These are phyloP conservation scores for Aspergillus asperescens DNA, from an alignment of 495 filamentous ascomycete genomes.

Conservation along the genomic window DNA sequence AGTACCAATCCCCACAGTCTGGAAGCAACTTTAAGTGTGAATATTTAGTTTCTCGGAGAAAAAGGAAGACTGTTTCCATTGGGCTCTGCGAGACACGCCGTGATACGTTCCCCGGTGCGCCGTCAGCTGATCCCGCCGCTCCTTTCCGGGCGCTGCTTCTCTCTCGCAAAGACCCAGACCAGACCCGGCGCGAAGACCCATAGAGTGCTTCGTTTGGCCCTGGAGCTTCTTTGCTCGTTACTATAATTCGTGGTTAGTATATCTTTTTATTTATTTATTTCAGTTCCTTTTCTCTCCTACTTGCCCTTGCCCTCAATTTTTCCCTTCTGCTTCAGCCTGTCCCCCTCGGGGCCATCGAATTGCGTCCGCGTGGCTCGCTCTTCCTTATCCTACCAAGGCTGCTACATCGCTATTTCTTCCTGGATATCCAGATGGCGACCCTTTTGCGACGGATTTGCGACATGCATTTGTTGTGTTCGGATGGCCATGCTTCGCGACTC, in stretches of 20 bases:
- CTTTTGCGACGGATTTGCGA: neutral
- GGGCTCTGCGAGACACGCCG: conserved; percentile 5
- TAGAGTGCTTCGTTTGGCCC: conserved; percentile 18
- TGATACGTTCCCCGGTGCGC: conserved; percentile 12
- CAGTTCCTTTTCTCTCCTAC: neutral
- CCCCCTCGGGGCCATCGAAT: conserved; percentile 5
- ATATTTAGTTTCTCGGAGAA: neutral
- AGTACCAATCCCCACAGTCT: neutral
- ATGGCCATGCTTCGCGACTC: conserved; percentile 12
- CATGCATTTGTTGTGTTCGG: neutral
- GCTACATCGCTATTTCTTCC: neutral
- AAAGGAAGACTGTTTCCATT: neutral
- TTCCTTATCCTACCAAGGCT: neutral
- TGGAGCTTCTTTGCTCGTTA: conserved; percentile 15
- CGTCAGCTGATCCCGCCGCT: conserved; percentile 24
- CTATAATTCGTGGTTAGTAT: conserved; percentile 19
- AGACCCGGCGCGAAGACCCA: conserved; percentile 24
- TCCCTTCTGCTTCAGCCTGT: conserved; percentile 5
- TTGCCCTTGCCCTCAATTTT: neutral
- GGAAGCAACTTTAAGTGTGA: neutral
- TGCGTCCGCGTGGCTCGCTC: conserved; percentile 5
- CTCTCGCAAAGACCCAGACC: conserved; percentile 12
- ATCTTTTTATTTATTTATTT: conserved; percentile 5
- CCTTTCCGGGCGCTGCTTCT: conserved; percentile 13
- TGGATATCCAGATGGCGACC: neutral